Evolutionary conservation across 2,329 filamentous ascomycete genomes (phyloP).

Genomic region (Pseudogymnoascus sp.): DNA sequence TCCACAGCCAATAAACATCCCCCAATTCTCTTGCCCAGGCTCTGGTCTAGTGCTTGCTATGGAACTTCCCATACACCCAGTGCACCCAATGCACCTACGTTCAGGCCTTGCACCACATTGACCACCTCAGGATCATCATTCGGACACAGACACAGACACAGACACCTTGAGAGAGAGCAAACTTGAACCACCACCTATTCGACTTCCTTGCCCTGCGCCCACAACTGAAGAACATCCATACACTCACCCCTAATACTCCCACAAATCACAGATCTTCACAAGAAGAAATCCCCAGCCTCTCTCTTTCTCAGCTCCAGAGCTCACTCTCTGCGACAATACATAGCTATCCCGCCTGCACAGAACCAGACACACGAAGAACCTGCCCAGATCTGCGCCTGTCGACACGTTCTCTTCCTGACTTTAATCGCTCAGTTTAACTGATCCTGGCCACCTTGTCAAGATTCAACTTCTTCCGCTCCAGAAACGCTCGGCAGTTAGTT

Average conservation of each 20-base stretch:
- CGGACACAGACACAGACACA: background rate
- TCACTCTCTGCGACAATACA: background rate
- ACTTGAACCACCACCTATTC: background rate
- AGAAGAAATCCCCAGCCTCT: background rate
- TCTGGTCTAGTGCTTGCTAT: background rate
- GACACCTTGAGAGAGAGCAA: slow-evolving; percentile 7
- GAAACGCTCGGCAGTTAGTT: background rate
- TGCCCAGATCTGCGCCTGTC: background rate
- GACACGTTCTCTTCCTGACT: background rate
- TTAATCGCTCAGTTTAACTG: background rate
- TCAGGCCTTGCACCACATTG: background rate
- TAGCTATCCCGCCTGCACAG: background rate
- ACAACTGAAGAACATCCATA: background rate
- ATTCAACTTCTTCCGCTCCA: background rate
- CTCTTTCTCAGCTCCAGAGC: background rate
- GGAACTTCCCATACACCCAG: too few relatives aligned
- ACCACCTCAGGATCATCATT: slow-evolving; percentile 7
- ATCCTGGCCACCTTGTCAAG: background rate
- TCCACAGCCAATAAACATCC: background rate
- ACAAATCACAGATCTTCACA: background rate
- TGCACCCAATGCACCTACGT: too few relatives aligned
- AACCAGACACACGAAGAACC: background rate
- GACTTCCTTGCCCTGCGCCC: background rate
- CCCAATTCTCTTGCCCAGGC: background rate
- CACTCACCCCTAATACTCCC: background rate